Conservation (phyloP, 345 rosid species). For the Arabis alpina region DNA sequence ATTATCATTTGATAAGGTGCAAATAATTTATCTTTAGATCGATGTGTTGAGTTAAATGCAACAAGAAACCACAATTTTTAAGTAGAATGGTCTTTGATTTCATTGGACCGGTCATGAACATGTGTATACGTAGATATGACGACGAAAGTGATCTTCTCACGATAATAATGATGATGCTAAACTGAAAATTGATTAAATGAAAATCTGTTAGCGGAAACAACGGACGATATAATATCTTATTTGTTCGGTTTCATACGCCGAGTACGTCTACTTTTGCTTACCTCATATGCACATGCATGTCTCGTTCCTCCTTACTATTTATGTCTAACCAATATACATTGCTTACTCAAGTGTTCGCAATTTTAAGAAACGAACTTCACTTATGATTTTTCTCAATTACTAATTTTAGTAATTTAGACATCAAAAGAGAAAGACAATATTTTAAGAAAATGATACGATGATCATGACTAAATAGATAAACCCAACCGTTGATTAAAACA, state of each 20-base stretch:
- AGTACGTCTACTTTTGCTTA: slow-evolving; percentile 13
- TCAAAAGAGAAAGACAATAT: neutral
- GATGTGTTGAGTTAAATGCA: too few species aligned
- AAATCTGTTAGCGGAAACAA: slow-evolving; percentile 38
- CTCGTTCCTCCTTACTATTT: neutral
- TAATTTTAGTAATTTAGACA: neutral
- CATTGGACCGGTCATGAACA: neutral
- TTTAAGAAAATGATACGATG: too few species aligned
- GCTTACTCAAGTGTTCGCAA: neutral
- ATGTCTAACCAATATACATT: neutral
- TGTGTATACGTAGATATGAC: neutral
- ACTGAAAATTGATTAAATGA: slow-evolving; percentile 17
- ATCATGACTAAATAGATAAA: neutral
- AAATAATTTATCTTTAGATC: too few species aligned
- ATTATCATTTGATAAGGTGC: too few species aligned
- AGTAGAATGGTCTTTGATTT: neutral
- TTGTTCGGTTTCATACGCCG: slow-evolving; percentile 22
- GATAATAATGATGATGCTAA: neutral
- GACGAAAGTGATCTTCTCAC: neutral
- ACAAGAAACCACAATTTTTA: too few species aligned
- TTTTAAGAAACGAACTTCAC: neutral
- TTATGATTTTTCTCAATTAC: neutral
- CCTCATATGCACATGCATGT: slow-evolving; percentile 6
- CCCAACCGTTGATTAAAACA: too few species aligned
- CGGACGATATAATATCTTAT: slow-evolving; percentile 27